These are phyloP conservation scores for Lentithecium fluviatile DNA, from an alignment of 495 filamentous ascomycete species.

Conservation along the genomic window DNA sequence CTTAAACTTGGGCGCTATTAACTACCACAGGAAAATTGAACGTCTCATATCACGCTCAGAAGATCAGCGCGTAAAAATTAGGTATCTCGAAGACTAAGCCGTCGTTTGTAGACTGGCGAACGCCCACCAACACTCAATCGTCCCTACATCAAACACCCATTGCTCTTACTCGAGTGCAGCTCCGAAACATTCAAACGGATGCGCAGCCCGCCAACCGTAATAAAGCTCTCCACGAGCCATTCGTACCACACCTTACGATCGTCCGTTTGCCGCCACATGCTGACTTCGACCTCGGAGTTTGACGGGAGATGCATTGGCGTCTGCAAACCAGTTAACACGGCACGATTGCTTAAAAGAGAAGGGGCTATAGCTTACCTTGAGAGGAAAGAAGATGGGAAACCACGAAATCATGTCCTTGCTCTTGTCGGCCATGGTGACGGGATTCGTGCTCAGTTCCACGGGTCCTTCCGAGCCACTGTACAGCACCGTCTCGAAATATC, in stretches of 20 bases:
- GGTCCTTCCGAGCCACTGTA: slow-evolving; percentile 57
- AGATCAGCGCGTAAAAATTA: too few species aligned
- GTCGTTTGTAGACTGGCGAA: too few species aligned
- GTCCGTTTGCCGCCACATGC: slow-evolving; percentile 93
- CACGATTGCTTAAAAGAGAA: slow-evolving; percentile 14
- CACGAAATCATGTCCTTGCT: slow-evolving; percentile 96
- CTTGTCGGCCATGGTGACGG: slow-evolving; percentile 87
- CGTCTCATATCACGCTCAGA: too few species aligned
- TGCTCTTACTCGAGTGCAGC: slow-evolving; percentile 83
- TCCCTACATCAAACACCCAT: slow-evolving; percentile 90
- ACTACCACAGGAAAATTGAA: too few species aligned
- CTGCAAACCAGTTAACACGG: slow-evolving; percentile 48
- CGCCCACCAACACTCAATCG: too few species aligned
- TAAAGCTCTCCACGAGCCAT: slow-evolving; percentile 87
- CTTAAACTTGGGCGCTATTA: too few species aligned
- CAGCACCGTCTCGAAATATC: slow-evolving; percentile 93
- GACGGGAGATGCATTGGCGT: slow-evolving; percentile 85
- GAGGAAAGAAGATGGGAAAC: slow-evolving; percentile 97
- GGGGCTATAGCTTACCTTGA: slow-evolving; percentile 68
- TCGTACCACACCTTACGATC: slow-evolving; percentile 98
- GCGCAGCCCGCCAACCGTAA: slow-evolving; percentile 58
- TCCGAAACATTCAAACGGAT: slow-evolving; percentile 78
- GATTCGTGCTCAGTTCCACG: slow-evolving; percentile 88
- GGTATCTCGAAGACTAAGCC: too few species aligned
- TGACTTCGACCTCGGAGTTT: slow-evolving; percentile 78